Conservation (phyloP, 257 asterid genomes). For the Lycium ferocissimum region DNA sequence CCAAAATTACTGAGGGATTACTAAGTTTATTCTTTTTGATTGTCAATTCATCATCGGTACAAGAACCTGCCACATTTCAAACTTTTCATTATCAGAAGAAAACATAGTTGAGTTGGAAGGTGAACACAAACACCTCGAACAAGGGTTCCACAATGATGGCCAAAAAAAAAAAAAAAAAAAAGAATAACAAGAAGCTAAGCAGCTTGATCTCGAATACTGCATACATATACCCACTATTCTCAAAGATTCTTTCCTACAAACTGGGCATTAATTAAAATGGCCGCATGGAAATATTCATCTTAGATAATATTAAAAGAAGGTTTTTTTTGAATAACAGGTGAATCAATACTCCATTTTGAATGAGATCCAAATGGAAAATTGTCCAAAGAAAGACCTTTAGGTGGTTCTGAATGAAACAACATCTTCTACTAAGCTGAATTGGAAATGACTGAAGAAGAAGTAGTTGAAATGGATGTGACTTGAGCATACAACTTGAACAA, state of each 20-base stretch:
- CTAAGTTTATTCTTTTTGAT: background rate
- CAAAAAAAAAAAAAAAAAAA: no score
- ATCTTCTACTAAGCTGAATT: background rate
- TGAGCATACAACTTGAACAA: background rate
- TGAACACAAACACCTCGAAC: slow-evolving; percentile 3
- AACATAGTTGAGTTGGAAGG: background rate
- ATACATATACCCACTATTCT: background rate
- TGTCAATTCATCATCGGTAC: slow-evolving; percentile 2
- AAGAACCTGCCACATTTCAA: slow-evolving; percentile 30
- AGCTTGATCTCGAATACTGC: background rate
- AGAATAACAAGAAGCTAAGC: background rate
- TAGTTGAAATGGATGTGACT: background rate
- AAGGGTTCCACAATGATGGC: background rate
- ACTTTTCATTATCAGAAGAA: background rate
- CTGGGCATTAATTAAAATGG: background rate
- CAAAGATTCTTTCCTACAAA: background rate
- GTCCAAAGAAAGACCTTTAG: background rate
- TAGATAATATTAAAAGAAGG: background rate
- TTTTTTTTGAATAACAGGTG: background rate
- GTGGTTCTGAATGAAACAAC: background rate
- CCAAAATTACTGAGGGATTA: background rate
- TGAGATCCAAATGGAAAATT: background rate
- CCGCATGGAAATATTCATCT: background rate
- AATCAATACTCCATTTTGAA: background rate
- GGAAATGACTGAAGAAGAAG: background rate